Base-by-base conservation (phyloP, 495 filamentous ascomycete genomes). In the Clohesyomyces aquaticus region DNA sequence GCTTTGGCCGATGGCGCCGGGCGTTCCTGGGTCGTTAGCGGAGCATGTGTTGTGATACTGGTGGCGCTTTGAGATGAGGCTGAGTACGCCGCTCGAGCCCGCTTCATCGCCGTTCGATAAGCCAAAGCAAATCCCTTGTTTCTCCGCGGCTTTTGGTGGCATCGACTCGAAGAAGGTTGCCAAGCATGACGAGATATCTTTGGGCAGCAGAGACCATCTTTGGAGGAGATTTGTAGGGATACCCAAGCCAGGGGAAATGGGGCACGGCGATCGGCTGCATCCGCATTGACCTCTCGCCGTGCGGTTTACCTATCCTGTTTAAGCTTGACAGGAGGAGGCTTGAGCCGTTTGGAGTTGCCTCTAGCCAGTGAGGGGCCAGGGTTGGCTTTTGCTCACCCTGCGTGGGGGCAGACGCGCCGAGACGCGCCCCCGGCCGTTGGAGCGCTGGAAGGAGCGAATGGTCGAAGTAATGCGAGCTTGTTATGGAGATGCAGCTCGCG, bases 41-140 rank as follows among this genome's bases (percentile, higher is more conserved):
- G 22, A 52, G 22, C 49, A 52, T 26, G 22, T 27, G 25, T 52
- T 16, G 49, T 52, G 49, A 52, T 52, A 52, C 49, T 52, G 49
- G 29, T 52, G 49, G 49, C 49, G 49, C 29, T 52, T 16, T 52
- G 25, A 16, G 49, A 4, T 52, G 18, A 12, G 49, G 22, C 49
- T 27, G 26, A 29, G 11, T 12, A 19, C 6, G 25, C 6, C 32
- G 32, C 32, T 38, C 32, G 14, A 38, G 32, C 32, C 12, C 2
- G 49, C 49, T 26, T 27, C 49, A 22, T 52, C 49, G 22, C 25
- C 10, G 26, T 29, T 52, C 16, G 49, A 52, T 32, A 52, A 32
- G 49, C 25, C 25, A 12, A 4, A 26, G 49, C 25, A 29, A 27
- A 8, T 22, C 12, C 12, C 12, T 27, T 23, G 27, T 4, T 22